Conservation (phyloP, 345 rosid genomes). For the Melastoma malabathricum region DNA sequence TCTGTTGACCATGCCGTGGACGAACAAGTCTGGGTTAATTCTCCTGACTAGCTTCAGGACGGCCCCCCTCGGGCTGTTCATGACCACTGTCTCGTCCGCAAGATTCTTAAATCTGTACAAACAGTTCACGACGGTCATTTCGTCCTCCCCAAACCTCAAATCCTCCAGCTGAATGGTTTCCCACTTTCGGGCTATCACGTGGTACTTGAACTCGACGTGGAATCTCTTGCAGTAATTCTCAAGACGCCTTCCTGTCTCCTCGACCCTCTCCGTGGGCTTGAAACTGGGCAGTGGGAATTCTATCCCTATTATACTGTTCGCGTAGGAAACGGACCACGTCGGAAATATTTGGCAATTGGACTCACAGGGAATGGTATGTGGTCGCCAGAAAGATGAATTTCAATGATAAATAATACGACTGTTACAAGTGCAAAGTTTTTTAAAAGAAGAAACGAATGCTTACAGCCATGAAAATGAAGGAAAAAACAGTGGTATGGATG, state of each 20-base stretch:
- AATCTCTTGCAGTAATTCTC: conserved; percentile 65
- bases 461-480: too few relatives aligned
- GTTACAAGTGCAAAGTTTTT: too few relatives aligned
- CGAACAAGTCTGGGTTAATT: conserved; percentile 53
- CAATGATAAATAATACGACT: too few relatives aligned
- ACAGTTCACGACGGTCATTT: conserved; percentile 58
- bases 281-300: conserved; percentile 74
- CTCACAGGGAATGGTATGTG: too few relatives aligned
- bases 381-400: too few relatives aligned
- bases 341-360: too few relatives aligned
- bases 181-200: conserved; percentile 61
- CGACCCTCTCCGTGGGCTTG: conserved; percentile 55
- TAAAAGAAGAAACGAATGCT: too few relatives aligned
- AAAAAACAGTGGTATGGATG: too few relatives aligned
- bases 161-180: conserved; percentile 52
- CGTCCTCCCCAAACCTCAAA: conserved; percentile 43
- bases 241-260: conserved; percentile 67
- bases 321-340: too few relatives aligned
- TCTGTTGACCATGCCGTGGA: conserved; percentile 41
- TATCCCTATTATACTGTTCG: conserved; percentile 71
- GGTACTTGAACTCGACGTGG: conserved; percentile 67
- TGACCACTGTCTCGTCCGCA: conserved; percentile 54
- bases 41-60: conserved; percentile 44
- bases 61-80: conserved; percentile 48
- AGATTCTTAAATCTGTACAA: conserved; percentile 36